Base-by-base conservation (phyloP, 1,284 basidiomycete genomes). In the Fistulina hepatica region DNA sequence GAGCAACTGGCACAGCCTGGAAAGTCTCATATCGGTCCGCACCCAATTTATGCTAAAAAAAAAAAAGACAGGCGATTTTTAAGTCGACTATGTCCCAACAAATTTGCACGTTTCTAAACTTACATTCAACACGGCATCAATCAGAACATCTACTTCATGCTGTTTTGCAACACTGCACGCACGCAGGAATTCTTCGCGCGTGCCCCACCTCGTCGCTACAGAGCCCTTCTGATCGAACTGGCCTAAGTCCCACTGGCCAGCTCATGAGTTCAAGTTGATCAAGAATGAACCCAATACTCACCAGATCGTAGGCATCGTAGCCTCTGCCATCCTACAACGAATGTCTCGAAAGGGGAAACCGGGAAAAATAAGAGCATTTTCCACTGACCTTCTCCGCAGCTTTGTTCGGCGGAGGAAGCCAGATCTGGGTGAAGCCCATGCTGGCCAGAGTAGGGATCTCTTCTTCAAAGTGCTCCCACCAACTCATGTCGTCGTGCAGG, bases 161-260 rank as follows among this genome's bases (percentile, higher is more conserved):
- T 62, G 55, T 44, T 64, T 67, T 3, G 82, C 82, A 19, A 60
- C 54, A 37, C 61, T 55, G 54, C 85, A 81, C 9, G 83, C 79
- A 4, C 60, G 54, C 2, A 90, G 53, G 15, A 94, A 71, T 49
- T 97, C 80, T 32, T 89, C 75, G 48, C 81, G 83, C 10, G 81
- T 83, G 13, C 93, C 93, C 88, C 91, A 97, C 45, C 92, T 75
- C n/a, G 92, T 97, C 7, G 66, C 57, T 36, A 74, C 60, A n/a
- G 71, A 63, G 9, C 82, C 84, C 56, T 90, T 93, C 56, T 88
- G 83, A 36, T 89, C 62, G 48, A 95, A 97, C 63, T 97, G 92
- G 33, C 93, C 93, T 8, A 97, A 62, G 54, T 92, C 89, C 83
- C 84, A 91, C 73, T 89, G 42, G 16, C 34, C 22, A 33, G 19